A percentile compares a stretch with the other conserved stretches of the same genome.
Evolutionary conservation across 768 basidiomycete species (phyloP).

Genomic region (Lepiota venenata): DNA sequence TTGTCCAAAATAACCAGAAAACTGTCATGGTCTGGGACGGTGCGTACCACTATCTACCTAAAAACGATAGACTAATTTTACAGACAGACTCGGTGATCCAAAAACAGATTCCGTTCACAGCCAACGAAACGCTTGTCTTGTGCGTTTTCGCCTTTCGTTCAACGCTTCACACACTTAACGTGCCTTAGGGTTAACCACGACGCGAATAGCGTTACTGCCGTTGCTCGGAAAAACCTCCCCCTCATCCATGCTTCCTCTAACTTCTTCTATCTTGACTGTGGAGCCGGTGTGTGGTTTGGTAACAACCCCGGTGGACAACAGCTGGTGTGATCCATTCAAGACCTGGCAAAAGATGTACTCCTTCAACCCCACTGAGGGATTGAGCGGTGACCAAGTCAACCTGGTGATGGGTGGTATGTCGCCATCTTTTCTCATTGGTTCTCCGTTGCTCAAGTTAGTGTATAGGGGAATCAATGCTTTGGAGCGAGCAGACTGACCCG

Average conservation of each 20-base stretch:
- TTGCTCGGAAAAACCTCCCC: conserved; percentile 53
- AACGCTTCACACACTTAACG: background rate
- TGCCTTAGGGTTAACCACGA: conserved; percentile 61
- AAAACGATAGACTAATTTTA: conserved; percentile 18
- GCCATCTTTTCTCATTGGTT: background rate
- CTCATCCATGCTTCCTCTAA: conserved; percentile 72
- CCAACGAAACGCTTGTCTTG: conserved; percentile 53
- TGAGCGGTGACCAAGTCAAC: conserved; percentile 44
- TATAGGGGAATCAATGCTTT: conserved; percentile 63
- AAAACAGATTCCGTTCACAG: conserved; percentile 37
- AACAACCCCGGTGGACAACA: conserved; percentile 41
- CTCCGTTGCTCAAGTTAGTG: background rate
- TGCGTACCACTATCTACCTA: conserved; percentile 18
- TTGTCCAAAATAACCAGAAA: conserved; percentile 51
- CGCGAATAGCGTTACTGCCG: conserved; percentile 45
- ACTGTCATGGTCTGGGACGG: conserved; percentile 82
- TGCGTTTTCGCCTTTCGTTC: conserved; percentile 25
- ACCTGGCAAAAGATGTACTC: conserved; percentile 76
- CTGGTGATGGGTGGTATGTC: conserved; percentile 65
- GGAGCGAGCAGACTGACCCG: conserved; percentile 71
- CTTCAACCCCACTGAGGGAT: conserved; percentile 63
- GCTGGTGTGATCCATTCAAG: conserved; percentile 81
- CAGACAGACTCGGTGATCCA: conserved; percentile 64
- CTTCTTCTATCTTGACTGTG: conserved; percentile 82
- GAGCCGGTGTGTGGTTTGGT: conserved; percentile 69